Base-by-base conservation (phyloP, 257 asterid species). In the Cordia subcordata region DNA sequence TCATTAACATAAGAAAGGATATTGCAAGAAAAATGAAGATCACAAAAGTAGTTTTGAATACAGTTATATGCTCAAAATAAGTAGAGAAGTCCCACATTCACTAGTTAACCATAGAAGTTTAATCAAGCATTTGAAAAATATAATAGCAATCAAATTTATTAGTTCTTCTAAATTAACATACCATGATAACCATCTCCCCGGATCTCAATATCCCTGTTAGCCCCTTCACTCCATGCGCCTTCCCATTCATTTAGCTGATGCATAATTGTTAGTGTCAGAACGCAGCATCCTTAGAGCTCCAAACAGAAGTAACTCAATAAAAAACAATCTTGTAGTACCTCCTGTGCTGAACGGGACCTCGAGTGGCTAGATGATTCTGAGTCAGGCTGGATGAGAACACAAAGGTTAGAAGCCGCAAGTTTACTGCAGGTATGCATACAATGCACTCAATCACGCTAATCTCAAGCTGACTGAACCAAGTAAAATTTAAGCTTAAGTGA, bases 311-410 rank as follows among this genome's bases (percentile, higher is more conserved):
- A 3, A 10, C 4, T 59, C 47, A 62, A 13, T 11, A 10, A 35
- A n/a, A 27, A 49, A 61, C 65, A 57, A 22, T 20, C 46, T 55
- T 55, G 65, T 45, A 61, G 33, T 65, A 84, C 91, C 94, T 70
- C 77, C 52, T 61, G 72, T 32, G 68, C 67, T 47, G 82, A 66
- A 53, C 51, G 75, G 65, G 72, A 71, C 1, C 75, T 54, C 64
- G 62, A 60, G 55, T 76, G 87, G 16, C 85, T 72, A 8, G 81
- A 75, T 49, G 74, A 50, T 49, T 84, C 85, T 52, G 61, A 67
- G 22, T 75, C 91, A n/a, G 71, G 77, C 94, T 87, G 84, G 61
- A 66, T 57, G 10, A 42, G 10, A 42, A 10, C 47, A 42, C 12
- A 20, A n/a, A n/a, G 19, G 38, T 18, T 49, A 17, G 53, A 11